These are phyloP conservation scores for Dissoconium aciculare DNA, from an alignment of 2,329 filamentous ascomycete species.

Conservation along the genomic window DNA sequence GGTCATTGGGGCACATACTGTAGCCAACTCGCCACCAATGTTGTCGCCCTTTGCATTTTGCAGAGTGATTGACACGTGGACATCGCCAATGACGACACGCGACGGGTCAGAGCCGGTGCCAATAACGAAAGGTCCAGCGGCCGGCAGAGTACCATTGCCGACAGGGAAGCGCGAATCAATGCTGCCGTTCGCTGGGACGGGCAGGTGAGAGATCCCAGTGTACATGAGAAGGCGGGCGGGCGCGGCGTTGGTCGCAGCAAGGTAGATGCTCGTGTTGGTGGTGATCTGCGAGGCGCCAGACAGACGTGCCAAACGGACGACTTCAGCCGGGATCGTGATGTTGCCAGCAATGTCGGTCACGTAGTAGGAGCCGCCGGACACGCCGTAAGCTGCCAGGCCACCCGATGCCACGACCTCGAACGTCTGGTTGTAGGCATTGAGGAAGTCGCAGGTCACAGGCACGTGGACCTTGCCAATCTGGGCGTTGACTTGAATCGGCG, in stretches of 20 bases:
- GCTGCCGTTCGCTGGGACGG: background rate
- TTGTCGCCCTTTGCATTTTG: background rate
- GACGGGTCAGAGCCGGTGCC: background rate
- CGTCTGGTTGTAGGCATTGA: background rate
- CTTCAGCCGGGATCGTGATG: background rate
- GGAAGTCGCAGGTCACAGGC: background rate
- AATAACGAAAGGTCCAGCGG: background rate
- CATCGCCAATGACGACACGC: background rate
- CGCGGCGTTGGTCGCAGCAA: background rate
- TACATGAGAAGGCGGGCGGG: background rate
- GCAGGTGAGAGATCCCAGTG: background rate
- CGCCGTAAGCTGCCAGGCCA: background rate
- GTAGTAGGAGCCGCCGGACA: background rate
- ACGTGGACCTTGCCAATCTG: slow-evolving; percentile 1
- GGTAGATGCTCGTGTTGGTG: background rate
- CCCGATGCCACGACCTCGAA: slow-evolving; percentile 1
- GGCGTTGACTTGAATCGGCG: background rate
- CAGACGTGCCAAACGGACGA: background rate
- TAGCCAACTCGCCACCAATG: background rate
- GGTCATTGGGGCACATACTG: too few relatives aligned
- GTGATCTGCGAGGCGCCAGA: background rate
- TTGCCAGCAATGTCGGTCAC: background rate
- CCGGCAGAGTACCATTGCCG: background rate
- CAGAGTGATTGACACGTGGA: background rate
- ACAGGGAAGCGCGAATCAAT: slow-evolving; percentile 1